phyloP scores from a whole-genome alignment of 1,284 basidiomycete genomes.

The Phellinidium pouzarii region DNA sequence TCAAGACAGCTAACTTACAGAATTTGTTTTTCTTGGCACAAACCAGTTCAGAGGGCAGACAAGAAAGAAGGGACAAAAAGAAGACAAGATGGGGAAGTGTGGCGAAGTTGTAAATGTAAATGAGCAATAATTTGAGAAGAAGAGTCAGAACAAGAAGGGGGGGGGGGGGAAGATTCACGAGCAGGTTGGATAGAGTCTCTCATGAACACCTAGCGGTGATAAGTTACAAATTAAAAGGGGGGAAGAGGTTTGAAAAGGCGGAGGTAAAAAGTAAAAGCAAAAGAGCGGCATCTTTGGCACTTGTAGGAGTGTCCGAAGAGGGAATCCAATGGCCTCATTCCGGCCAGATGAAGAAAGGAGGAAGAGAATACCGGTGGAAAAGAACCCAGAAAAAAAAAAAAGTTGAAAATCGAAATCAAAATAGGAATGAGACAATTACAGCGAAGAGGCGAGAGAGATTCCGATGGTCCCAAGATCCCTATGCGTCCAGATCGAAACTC shows the following conservation, averaged over 20 bases:
- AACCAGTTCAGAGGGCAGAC: too few relatives aligned
- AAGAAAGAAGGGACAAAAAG: background rate
- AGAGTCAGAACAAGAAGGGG: background rate
- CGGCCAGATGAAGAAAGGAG: too few relatives aligned
- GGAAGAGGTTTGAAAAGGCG: background rate
- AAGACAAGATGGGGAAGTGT: background rate
- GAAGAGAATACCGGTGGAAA: too few relatives aligned
- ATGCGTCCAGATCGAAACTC: background rate
- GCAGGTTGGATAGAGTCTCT: background rate
- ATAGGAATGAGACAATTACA: background rate
- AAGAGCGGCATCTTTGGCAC: background rate
- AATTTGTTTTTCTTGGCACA: too few relatives aligned
- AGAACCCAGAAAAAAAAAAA: too few relatives aligned
- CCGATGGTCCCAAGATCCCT: background rate
- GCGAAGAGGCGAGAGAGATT: background rate
- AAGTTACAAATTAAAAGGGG: constrained; percentile 8
- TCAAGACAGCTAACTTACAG: too few relatives aligned
- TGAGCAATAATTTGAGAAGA: background rate
- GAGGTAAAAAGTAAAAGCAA: background rate
- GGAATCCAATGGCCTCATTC: too few relatives aligned
- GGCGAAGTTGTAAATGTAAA: background rate
- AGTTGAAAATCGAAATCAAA: background rate
- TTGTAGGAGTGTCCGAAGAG: too few relatives aligned
- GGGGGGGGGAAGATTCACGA: background rate
- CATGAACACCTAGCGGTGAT: constrained; percentile 5